A percentile compares a stretch with the other conserved stretches of the same genome.
Evolutionary conservation across 345 rosid genomes (phyloP).

Genomic region (Sonneratia caseolaris): DNA sequence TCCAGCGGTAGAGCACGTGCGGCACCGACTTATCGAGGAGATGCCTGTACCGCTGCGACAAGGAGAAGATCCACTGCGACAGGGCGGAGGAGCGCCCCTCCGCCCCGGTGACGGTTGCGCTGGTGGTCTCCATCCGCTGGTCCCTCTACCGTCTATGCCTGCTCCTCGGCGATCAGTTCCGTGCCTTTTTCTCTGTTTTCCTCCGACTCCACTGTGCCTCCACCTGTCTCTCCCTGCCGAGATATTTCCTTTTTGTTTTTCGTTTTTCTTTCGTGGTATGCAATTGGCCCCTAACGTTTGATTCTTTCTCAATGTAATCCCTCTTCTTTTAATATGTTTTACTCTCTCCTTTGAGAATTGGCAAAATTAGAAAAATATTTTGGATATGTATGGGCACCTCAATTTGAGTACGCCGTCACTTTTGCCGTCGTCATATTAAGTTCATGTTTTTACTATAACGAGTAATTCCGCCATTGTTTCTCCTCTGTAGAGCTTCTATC

Average conservation of each 20-base stretch:
- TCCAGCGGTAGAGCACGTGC: constrained; percentile 52
- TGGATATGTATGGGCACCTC: too few relatives aligned
- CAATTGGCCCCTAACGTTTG: background rate
- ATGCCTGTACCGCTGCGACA: constrained; percentile 52
- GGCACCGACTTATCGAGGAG: constrained; percentile 71
- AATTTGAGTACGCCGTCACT: too few relatives aligned
- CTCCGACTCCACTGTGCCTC: background rate
- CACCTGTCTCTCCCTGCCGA: background rate
- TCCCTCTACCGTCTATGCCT: constrained; percentile 1
- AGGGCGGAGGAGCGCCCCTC: constrained; percentile 26
- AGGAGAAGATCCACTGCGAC: constrained; percentile 32
- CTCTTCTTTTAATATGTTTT: background rate
- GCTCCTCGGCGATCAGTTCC: background rate
- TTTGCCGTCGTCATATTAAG: too few relatives aligned
- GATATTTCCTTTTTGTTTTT: background rate
- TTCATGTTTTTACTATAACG: too few relatives aligned
- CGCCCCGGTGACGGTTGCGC: constrained; percentile 20
- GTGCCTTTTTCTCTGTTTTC: background rate
- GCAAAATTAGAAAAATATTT: too few relatives aligned
- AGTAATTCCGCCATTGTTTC: too few relatives aligned
- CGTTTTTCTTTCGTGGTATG: background rate
- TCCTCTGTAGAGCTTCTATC: too few relatives aligned
- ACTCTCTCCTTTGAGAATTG: too few relatives aligned
- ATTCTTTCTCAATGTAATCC: background rate
- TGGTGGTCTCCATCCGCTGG: constrained; percentile 29